Base-by-base conservation (phyloP, 495 filamentous ascomycete genomes). In the Gamarada debralockiae region DNA sequence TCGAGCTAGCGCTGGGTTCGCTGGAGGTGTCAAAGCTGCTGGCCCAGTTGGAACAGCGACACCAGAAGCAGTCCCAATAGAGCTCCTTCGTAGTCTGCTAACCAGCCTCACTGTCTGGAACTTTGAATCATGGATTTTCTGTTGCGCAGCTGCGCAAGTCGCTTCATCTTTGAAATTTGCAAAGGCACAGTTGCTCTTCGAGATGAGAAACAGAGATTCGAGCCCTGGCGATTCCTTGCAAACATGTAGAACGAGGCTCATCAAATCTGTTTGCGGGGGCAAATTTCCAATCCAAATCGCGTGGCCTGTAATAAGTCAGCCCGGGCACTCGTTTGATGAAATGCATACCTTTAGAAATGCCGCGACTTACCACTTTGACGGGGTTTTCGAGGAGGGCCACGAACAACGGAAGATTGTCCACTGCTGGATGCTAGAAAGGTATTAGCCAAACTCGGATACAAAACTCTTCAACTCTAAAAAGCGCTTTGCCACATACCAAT, bases 231-330 rank as follows among this genome's bases (percentile, higher is more conserved):
- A 83, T 52, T 92, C 90, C 52, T 78, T 82, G 22, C 90, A 95
- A 49, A 97, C 95, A 64, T 97, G 86, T 56, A 95, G 85, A 52
- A 96, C 95, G 15, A 98, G 73, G 52, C 82, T 86, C 53, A 86
- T 79, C 25, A 98, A 76, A 25, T 79, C 83, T 7, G 90, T 84
- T 40, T 85, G 84, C 0, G 89, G 86, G 5, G 93, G 92, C 0
- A 98, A 74, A 67, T 98, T 98, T 21, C 93, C 93, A 20, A 97
- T 90, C 93, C 93, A 98, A 21, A 98, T 81, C 3, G 93, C 92
- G 67, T 96, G 88, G 2, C 93, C 93, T 78, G 25, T 4, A n/a
- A 50, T 25, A 13, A n/a, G 4, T 21, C 25, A 52, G 37, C 50
- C n/a, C n/a, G n/a, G n/a, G n/a, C n/a, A n/a, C n/a, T 48, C 41